phyloP scores from a whole-genome alignment of 2,329 filamentous ascomycete genomes.

The Verticillium alfalfae region DNA sequence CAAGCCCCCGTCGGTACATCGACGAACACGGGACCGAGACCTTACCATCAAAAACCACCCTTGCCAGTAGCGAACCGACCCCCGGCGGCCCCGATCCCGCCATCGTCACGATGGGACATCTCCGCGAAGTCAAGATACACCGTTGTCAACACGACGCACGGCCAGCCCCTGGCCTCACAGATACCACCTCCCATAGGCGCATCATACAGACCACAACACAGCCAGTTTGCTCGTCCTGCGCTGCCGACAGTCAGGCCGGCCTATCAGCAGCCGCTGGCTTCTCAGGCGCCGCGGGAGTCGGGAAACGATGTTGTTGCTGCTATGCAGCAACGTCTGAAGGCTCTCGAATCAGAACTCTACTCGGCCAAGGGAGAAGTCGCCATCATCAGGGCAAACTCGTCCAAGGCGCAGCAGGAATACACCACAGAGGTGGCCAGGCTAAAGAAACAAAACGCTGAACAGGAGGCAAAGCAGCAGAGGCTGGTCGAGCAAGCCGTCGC shows the following conservation, averaged over 20 bases:
- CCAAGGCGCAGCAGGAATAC: slow-evolving; percentile 55
- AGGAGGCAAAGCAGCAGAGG: slow-evolving; percentile 56
- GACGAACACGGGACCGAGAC: slow-evolving; percentile 6
- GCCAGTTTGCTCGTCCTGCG: slow-evolving; percentile 33
- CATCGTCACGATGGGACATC: slow-evolving; percentile 31
- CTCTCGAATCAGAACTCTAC: slow-evolving; percentile 50
- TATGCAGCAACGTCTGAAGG: slow-evolving; percentile 46
- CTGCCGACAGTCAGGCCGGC: slow-evolving; percentile 19
- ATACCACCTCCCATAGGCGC: slow-evolving; percentile 11
- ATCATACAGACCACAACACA: slow-evolving; percentile 25
- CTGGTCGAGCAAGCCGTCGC: slow-evolving; percentile 60
- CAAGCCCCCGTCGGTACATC: neutral
- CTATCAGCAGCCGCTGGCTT: slow-evolving; percentile 26
- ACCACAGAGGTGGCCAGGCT: slow-evolving; percentile 57
- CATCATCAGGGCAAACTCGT: slow-evolving; percentile 67
- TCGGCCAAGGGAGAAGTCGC: slow-evolving; percentile 66
- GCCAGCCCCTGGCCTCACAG: slow-evolving; percentile 8
- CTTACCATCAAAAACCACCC: slow-evolving; percentile 18
- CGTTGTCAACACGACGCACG: slow-evolving; percentile 4
- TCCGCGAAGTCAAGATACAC: slow-evolving; percentile 11
- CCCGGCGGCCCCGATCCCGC: slow-evolving; percentile 7
- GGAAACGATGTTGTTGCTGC: slow-evolving; percentile 33
- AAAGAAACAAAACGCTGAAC: slow-evolving; percentile 59
- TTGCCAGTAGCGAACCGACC: slow-evolving; percentile 12
- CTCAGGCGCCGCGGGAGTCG: slow-evolving; percentile 10